Evolutionary conservation across 2,329 filamentous ascomycete genomes (phyloP).

Genomic region (Ascochyta lentis): DNA sequence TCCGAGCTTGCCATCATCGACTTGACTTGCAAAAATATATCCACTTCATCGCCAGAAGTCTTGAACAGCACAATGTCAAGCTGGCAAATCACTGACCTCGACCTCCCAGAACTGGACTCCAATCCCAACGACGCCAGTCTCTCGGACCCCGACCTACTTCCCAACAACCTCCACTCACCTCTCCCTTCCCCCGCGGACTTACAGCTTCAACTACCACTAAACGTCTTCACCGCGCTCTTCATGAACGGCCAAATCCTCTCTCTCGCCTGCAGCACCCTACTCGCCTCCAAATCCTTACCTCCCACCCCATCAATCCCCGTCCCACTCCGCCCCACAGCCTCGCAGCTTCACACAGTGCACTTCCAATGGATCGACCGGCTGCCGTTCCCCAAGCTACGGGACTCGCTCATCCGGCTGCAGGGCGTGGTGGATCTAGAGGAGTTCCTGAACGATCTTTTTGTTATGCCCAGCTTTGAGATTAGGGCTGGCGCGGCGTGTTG

Average conservation of each 20-base stretch:
- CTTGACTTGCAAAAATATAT: neutral
- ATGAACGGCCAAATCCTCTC: slow-evolving; percentile 2
- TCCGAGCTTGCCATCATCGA: neutral
- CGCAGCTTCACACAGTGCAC: slow-evolving; percentile 46
- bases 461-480: slow-evolving; percentile 44
- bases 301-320: slow-evolving; percentile 16
- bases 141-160: neutral
- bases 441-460: slow-evolving; percentile 44
- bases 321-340: slow-evolving; percentile 43
- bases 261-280: neutral
- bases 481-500: slow-evolving; percentile 34
- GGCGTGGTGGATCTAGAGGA: slow-evolving; percentile 48
- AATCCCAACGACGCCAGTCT: neutral
- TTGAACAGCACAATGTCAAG: neutral
- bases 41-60: too few relatives aligned
- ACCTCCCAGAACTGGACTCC: neutral
- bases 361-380: slow-evolving; percentile 52
- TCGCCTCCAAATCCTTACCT: neutral
- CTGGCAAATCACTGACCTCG: neutral
- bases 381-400: slow-evolving; percentile 51
- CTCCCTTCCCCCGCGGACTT: neutral
- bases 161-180: neutral
- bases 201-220: slow-evolving; percentile 22
- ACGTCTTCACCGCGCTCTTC: slow-evolving; percentile 16
- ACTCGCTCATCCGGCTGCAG: slow-evolving; percentile 45